These are phyloP conservation scores for Fusarium drepaniforme DNA, from an alignment of 2,329 filamentous ascomycete species.

Conservation along the genomic window DNA sequence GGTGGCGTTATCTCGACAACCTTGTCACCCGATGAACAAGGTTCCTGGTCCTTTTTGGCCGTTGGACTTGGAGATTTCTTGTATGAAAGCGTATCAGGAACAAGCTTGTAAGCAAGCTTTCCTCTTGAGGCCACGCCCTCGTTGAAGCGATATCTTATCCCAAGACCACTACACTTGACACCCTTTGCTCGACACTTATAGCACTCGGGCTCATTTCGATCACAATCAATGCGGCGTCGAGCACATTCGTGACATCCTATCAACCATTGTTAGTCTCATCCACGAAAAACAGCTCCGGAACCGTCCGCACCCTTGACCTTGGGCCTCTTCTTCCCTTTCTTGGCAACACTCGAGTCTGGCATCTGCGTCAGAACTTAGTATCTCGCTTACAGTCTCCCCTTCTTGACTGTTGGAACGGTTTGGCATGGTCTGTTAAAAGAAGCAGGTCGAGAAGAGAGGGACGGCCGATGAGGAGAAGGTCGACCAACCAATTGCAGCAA, in stretches of 20 bases:
- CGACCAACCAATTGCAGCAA: neutral
- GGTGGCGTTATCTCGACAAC: neutral
- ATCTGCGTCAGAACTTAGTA: neutral
- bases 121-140: constrained; percentile 17
- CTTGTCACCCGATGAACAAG: neutral
- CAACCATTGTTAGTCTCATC: neutral
- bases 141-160: constrained; percentile 21
- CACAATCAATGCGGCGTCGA: constrained; percentile 20
- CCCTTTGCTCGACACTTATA: constrained; percentile 6
- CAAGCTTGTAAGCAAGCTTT: constrained; percentile 14
- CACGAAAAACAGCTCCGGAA: too few relatives aligned
- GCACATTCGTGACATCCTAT: constrained; percentile 21
- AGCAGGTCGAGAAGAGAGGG: neutral
- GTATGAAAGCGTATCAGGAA: constrained; percentile 15
- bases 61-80: neutral
- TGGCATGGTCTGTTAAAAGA: neutral
- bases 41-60: neutral
- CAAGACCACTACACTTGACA: constrained; percentile 3
- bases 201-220: constrained; percentile 12
- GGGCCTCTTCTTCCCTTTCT: constrained; percentile 11
- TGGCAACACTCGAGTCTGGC: neutral
- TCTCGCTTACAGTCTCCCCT: neutral
- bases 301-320: constrained; percentile 15
- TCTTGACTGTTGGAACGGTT: neutral
- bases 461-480: neutral